Conservation (phyloP, 352 stramenopile species). For the Phytophthora tubulina region DNA sequence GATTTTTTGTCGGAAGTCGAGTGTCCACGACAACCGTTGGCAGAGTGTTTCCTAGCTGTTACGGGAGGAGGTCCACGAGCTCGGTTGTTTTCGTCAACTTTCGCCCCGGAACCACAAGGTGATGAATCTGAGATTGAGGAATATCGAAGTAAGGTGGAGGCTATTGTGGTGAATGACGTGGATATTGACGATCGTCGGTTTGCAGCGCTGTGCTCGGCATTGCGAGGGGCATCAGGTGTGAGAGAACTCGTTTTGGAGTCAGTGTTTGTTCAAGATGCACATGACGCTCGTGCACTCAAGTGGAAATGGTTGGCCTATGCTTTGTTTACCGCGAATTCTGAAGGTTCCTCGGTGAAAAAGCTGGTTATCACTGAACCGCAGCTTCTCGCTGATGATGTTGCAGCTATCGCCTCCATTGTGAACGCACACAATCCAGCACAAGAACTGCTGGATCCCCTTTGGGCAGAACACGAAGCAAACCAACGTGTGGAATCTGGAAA, state of each 20-base stretch:
- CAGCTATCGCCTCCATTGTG: slow-evolving; percentile 34
- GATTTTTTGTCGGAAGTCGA: slow-evolving; percentile 47
- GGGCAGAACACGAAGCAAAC: slow-evolving; percentile 36
- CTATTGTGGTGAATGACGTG: slow-evolving; percentile 32
- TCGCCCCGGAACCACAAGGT: slow-evolving; percentile 7
- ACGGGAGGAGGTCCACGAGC: slow-evolving; percentile 13
- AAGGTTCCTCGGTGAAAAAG: slow-evolving; percentile 24
- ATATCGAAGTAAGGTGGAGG: slow-evolving; percentile 16
- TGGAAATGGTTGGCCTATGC: slow-evolving; percentile 45
- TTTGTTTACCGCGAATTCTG: slow-evolving; percentile 11
- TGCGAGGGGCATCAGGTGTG: slow-evolving; percentile 20
- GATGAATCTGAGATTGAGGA: background rate
- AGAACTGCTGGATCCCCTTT: slow-evolving; percentile 47
- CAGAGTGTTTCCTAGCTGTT: slow-evolving; percentile 37
- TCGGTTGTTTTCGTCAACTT: slow-evolving; percentile 20
- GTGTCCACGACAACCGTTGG: slow-evolving; percentile 42
- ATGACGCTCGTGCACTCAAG: slow-evolving; percentile 24
- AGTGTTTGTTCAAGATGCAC: slow-evolving; percentile 30
- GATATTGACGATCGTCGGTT: slow-evolving; percentile 43
- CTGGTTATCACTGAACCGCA: slow-evolving; percentile 29
- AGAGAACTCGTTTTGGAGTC: slow-evolving; percentile 34
- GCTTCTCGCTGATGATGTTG: slow-evolving; percentile 35
- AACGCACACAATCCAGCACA: slow-evolving; percentile 26
- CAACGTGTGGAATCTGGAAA: slow-evolving; percentile 21
- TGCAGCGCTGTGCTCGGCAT: slow-evolving; percentile 38